Evolutionary conservation across 2,329 filamentous ascomycete genomes (phyloP).

Genomic region (Botrytis aclada): DNA sequence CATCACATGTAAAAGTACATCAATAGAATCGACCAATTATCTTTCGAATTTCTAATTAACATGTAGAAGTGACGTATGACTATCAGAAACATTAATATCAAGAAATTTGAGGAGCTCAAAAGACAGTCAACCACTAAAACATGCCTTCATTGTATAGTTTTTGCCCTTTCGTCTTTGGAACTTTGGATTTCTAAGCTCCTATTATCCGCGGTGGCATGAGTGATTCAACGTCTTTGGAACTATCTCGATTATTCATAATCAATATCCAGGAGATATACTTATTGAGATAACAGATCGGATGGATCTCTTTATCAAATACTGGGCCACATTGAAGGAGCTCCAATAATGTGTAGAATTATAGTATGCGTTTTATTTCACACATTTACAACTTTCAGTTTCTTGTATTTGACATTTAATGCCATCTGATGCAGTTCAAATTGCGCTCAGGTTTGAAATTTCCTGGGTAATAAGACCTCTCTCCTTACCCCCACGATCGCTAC

Average conservation of each 20-base stretch:
- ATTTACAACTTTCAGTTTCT: neutral
- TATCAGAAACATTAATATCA: neutral
- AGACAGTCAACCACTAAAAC: neutral
- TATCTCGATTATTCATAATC: neutral
- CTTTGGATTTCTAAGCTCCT: too few species aligned
- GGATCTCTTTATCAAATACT: neutral
- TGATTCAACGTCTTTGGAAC: neutral
- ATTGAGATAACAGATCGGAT: neutral
- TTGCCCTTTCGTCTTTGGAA: too few species aligned
- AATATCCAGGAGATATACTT: neutral
- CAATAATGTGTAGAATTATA: neutral
- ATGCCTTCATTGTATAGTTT: neutral
- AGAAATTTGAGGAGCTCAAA: too few species aligned
- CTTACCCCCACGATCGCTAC: too few species aligned
- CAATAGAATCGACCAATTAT: neutral
- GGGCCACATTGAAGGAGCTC: neutral
- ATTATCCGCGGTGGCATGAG: too few species aligned
- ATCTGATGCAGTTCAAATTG: neutral
- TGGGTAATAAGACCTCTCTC: neutral
- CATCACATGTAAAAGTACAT: neutral
- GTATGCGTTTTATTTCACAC: neutral
- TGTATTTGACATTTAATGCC: neutral
- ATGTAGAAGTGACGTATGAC: neutral
- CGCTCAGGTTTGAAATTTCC: neutral
- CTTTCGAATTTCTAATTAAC: rapidly evolving